Conservation (phyloP, 1,139 yeast species). For the Kodamaea plutei region DNA sequence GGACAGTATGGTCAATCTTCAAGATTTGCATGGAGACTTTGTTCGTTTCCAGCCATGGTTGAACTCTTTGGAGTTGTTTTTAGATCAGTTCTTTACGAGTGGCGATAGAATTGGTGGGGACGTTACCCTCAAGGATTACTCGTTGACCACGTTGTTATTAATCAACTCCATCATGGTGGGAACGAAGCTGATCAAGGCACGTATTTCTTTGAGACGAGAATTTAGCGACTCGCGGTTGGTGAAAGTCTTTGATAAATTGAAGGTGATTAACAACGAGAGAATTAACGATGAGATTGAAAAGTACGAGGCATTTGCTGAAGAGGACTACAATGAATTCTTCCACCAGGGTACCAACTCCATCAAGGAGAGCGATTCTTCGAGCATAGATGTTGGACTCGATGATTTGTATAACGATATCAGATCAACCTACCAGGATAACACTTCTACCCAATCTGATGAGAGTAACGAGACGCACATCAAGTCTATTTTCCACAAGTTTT, state of each 20-base stretch:
- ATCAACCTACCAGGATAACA: constrained; percentile 9
- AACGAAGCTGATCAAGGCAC: constrained; percentile 25
- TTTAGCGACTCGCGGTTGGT: constrained; percentile 39
- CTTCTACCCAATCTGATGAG: constrained; percentile 7
- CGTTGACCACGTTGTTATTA: constrained; percentile 42
- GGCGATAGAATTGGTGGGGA: constrained; percentile 19
- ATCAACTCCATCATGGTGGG: constrained; percentile 40
- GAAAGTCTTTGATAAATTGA: constrained; percentile 36
- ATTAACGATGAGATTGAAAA: constrained; percentile 44
- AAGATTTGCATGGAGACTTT: constrained; percentile 34
- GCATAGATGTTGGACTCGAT: constrained; percentile 17
- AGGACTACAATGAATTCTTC: constrained; percentile 28
- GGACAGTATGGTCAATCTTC: constrained; percentile 32
- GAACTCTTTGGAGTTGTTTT: constrained; percentile 31
- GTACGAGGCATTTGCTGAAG: constrained; percentile 39
- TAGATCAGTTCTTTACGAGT: constrained; percentile 28
- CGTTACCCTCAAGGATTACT: constrained; percentile 34
- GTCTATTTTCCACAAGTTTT: constrained; percentile 23
- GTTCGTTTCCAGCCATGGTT: constrained; percentile 43
- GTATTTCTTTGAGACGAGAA: constrained; percentile 37
- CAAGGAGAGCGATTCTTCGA: constrained; percentile 11
- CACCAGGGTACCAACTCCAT: constrained; percentile 8
- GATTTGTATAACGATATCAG: constrained; percentile 19
- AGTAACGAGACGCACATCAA: constrained; percentile 16
- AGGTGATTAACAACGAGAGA: constrained; percentile 32